These are phyloP conservation scores for Cercospora sp. DNA, from an alignment of 2,329 filamentous ascomycete species.

Conservation along the genomic window DNA sequence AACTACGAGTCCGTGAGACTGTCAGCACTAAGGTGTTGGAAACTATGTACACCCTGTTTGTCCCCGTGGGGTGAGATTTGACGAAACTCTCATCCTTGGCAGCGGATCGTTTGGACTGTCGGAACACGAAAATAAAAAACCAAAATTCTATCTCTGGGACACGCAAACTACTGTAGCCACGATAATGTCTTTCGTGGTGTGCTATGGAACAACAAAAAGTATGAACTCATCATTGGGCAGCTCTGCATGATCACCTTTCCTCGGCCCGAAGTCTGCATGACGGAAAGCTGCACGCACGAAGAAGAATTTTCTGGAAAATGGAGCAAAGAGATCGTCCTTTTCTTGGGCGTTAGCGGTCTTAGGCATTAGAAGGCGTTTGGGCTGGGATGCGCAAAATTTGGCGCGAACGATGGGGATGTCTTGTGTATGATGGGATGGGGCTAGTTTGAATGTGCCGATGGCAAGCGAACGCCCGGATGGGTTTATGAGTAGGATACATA, in stretches of 20 bases:
- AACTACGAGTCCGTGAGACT: background rate
- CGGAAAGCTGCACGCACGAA: background rate
- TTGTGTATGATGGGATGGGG: background rate
- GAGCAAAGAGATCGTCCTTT: constrained; percentile 1
- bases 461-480: background rate
- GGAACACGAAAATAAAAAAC: background rate
- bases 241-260: background rate
- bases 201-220: background rate
- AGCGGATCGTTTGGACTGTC: background rate
- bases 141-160: background rate
- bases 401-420: background rate
- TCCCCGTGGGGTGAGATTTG: background rate
- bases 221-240: background rate
- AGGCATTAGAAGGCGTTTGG: constrained; percentile 23
- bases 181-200: background rate
- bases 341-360: background rate
- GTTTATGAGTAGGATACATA: background rate
- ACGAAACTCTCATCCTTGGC: background rate
- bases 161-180: background rate
- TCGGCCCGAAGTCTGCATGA: background rate
- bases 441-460: constrained; percentile 4
- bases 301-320: constrained; percentile 8
- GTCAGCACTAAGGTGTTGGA: background rate
- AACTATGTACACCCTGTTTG: background rate
- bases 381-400: background rate